Evolutionary conservation across 768 basidiomycete genomes (phyloP), one percentile per base, ranked within the genome.

Genomic region (Suillus paluster): DNA sequence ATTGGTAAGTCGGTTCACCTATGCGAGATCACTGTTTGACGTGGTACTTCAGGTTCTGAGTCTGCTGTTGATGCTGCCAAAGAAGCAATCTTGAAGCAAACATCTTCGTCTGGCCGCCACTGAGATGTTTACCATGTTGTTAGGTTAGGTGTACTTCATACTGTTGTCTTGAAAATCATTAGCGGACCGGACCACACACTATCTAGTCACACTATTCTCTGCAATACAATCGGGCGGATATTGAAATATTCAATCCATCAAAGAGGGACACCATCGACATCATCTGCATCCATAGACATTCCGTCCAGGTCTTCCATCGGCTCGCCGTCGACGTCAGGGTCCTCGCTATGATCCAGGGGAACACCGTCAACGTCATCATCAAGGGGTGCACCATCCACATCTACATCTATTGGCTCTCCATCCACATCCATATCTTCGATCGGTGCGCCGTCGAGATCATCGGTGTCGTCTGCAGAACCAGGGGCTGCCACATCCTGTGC

Each of bases 1-100:
- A 86, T 90, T 55, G 95, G 94, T 94, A 70, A 66, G 88, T 79
- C 5, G 34, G 58, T 34, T 57, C 30, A 34, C 46, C 57, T 50
- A 21, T 27, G 14, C 53, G 7, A 36, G 48, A 27, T 25, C n/a
- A 38, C 57, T n/a, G 62, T 64, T 63, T 65, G 48, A 65, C 30
- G 23, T 25, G 1, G 54, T 23, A 27, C 52, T 57, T 30, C 67
- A 94, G 92, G 92, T 60, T 81, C 90, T 23, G 86, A 90, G 73
- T 73, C 79, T 58, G 85, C 89, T 61, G 84, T 94, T 57, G 71
- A 82, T 59, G 80, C 82, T n/a, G 93, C 93, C 17, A 94, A 87
- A 75, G 86, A 89, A 38, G 89, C 89, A 27, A 92, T 95, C 68
- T 74, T 91, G 39, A 85, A 80, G 72, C 86, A 89, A 75, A 78